Base-by-base conservation (phyloP, 2,329 filamentous ascomycete genomes). In the Byssothecium circinans region DNA sequence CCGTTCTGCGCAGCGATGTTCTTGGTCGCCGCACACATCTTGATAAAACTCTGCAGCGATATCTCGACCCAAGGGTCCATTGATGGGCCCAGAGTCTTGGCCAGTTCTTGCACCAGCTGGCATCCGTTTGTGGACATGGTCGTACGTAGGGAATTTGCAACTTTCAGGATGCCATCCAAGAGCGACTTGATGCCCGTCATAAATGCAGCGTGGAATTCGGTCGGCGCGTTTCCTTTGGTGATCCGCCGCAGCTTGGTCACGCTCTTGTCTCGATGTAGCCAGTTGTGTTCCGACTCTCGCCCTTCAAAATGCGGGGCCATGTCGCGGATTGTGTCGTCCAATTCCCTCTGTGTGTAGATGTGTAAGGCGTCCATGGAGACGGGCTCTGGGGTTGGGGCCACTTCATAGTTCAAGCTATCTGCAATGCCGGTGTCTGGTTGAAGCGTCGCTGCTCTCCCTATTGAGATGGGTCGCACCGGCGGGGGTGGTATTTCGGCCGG, bases 31-130 rank as follows among this genome's bases (percentile, higher is more conserved):
- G 86, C 89, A 56, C 87, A 91, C 54, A 96, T 82, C 72, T 96
- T 96, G 74, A 97, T 84, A 60, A 96, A 83, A 22, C 84, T 87
- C 64, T 96, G 91, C 73, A 97, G 83, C 18, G 96, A 78, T 41
- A 96, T 83, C 72, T 97, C 92, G 7, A 94, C 87, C 84, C 95
- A 88, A 10, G 87, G 82, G 62, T 97, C 92, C 62, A 96, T 84
- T 33, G 81, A 86, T 1, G 89, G 80, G 0, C 91, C 91, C 37
- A 89, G 84, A 8, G 81, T 84, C 57, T 80, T 82, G 15, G 90
- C 90, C 22, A 96, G 77, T 54, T 97, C 92, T 67, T 96, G 91
- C 23, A 96, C 79, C 39, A 95, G 74, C 54, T 82, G 83, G 65
- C 90, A 95, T 8, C 87, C 91, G 61, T 94, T 90, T 53, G 91